Evolutionary conservation across 176 grass and related monocot species (phyloP).

Genomic region (Oryza glaberrima): DNA sequence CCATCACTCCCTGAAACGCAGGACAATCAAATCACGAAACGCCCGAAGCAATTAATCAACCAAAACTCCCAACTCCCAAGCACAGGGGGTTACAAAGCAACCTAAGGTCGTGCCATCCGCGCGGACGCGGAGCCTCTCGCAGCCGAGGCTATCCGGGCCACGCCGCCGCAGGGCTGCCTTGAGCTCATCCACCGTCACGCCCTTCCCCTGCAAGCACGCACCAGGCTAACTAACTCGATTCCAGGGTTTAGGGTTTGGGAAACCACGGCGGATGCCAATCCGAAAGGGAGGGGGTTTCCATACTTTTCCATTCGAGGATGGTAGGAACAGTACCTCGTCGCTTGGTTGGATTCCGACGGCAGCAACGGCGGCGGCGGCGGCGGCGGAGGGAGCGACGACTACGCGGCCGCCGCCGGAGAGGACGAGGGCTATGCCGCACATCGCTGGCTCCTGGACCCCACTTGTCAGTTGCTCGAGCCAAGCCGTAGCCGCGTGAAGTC

Average conservation of each 20-base stretch:
- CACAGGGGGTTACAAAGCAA: not conserved
- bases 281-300: not conserved
- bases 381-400: conserved; percentile 17
- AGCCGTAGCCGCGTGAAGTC: not conserved
- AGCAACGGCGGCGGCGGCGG: not conserved
- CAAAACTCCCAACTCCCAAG: not conserved
- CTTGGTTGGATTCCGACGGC: not conserved
- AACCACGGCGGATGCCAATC: not conserved
- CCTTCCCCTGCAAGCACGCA: conserved; percentile 28
- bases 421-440: conserved; percentile 84
- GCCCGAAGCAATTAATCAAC: not conserved
- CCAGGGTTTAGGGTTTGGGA: conserved; percentile 25
- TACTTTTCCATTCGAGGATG: not conserved
- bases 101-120: conserved; percentile 39
- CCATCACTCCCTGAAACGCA: conserved; percentile 18
- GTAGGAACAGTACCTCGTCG: conserved; percentile 33
- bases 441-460: conserved; percentile 34
- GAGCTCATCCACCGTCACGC: conserved; percentile 66
- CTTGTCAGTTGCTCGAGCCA: not conserved
- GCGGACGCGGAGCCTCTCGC: conserved; percentile 49
- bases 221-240: not conserved
- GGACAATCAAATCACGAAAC: not conserved
- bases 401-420: conserved; percentile 54
- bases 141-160: conserved; percentile 67
- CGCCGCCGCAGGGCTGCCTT: conserved; percentile 61